phyloP scores from a whole-genome alignment of 2,329 filamentous ascomycete species.

The Remersonia thermophila region DNA sequence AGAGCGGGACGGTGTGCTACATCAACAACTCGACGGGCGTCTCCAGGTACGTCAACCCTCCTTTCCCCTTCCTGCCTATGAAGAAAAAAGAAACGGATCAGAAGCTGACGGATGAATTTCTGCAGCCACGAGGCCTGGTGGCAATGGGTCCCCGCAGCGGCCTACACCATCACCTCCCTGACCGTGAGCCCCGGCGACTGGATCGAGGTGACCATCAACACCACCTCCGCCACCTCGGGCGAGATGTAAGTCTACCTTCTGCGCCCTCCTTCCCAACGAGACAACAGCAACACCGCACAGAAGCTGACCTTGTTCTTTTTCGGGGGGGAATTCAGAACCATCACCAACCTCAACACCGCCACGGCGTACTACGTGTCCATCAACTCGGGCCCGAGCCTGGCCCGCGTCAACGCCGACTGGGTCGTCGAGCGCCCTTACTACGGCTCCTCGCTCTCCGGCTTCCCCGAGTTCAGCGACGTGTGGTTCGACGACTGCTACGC shows the following conservation, averaged over 20 bases:
- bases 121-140: constrained; percentile 15
- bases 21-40: constrained; percentile 14
- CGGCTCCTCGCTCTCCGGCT: constrained; percentile 10
- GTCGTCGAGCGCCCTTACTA: constrained; percentile 18
- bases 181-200: constrained; percentile 17
- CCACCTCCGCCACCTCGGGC: constrained; percentile 12
- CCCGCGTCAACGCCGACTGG: constrained; percentile 18
- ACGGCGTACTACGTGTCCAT: constrained; percentile 9
- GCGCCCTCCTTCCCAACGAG: background rate
- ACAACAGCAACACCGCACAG: too few relatives aligned
- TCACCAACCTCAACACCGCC: constrained; percentile 13
- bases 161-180: constrained; percentile 11
- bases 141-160: constrained; percentile 15
- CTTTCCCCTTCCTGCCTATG: background rate
- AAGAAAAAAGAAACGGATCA: background rate
- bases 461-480: constrained; percentile 15
- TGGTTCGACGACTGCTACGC: constrained; percentile 18
- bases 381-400: constrained; percentile 10
- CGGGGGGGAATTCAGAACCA: constrained; percentile 7
- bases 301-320: too few relatives aligned
- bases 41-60: constrained; percentile 11
- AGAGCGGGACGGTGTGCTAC: constrained; percentile 17
- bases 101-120: background rate
- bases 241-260: constrained; percentile 11
- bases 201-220: constrained; percentile 17